A percentile compares a stretch with the other conserved stretches of the same genome.
phyloP scores from a whole-genome alignment of 1,139 yeast genomes.

The Blastobotrys persicus region DNA sequence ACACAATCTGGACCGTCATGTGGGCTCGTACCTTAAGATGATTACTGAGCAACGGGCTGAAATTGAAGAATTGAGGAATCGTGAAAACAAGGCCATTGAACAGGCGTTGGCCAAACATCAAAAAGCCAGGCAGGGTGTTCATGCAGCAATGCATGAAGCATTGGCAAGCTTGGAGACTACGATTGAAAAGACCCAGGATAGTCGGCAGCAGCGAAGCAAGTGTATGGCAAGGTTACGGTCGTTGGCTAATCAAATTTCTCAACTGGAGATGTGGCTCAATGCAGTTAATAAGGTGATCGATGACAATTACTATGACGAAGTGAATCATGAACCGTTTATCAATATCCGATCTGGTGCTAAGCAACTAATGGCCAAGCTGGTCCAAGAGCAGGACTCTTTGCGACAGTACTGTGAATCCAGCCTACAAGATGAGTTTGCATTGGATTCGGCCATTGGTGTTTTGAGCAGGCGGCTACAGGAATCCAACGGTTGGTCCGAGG shows the following conservation, averaged over 20 bases:
- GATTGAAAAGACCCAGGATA: constrained; percentile 21
- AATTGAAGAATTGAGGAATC: constrained; percentile 62
- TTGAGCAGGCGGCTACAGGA: constrained; percentile 26
- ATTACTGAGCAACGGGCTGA: constrained; percentile 79
- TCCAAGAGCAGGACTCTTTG: constrained; percentile 21
- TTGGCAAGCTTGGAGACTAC: constrained; percentile 23
- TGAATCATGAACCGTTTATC: constrained; percentile 6
- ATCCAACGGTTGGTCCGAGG: constrained; percentile 28
- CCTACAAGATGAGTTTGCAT: constrained; percentile 17
- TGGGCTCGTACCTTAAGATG: constrained; percentile 81
- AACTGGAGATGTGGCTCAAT: constrained; percentile 20
- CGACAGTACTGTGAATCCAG: constrained; percentile 15
- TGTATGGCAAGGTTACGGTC: constrained; percentile 22
- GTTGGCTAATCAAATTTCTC: constrained; percentile 24
- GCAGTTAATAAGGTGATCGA: constrained; percentile 9
- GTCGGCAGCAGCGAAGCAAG: constrained; percentile 21
- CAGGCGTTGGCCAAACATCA: constrained; percentile 26
- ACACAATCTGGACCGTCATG: constrained; percentile 77
- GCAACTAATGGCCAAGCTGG: constrained; percentile 13
- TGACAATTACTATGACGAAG: constrained; percentile 10
- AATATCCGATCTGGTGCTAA: constrained; percentile 3
- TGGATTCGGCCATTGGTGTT: constrained; percentile 21
- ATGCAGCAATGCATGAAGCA: constrained; percentile 27
- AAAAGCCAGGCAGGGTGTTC: constrained; percentile 20
- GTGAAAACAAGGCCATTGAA: constrained; percentile 50